phyloP scores from a whole-genome alignment of 805 yeast genomes.

The Saturnispora ahearnii region DNA sequence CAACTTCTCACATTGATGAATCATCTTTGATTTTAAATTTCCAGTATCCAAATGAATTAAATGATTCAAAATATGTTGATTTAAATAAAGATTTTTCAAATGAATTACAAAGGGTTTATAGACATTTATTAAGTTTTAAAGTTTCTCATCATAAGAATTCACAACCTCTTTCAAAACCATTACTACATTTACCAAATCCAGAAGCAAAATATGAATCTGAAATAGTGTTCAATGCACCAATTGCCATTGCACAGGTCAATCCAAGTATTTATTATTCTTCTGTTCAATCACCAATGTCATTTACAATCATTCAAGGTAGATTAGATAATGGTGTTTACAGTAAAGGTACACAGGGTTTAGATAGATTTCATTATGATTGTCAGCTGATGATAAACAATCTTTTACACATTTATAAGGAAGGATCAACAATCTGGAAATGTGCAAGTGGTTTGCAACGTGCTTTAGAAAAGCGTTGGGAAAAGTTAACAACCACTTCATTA shows the following conservation, averaged over 20 bases:
- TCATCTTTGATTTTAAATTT: not conserved
- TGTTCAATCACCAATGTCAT: constrained; percentile 66
- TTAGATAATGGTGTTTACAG: constrained; percentile 44
- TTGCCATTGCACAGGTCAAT: constrained; percentile 38
- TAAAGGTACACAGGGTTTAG: constrained; percentile 40
- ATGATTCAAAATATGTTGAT: constrained; percentile 3
- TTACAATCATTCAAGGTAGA: constrained; percentile 46
- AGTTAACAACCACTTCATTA: constrained; percentile 23
- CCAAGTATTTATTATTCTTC: constrained; percentile 66
- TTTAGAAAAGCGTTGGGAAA: constrained; percentile 36
- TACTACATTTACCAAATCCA: constrained; percentile 64
- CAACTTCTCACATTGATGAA: not conserved
- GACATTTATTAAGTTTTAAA: constrained; percentile 12
- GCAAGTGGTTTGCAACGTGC: constrained; percentile 50
- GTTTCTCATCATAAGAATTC: constrained; percentile 17
- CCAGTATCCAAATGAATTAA: not conserved
- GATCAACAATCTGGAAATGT: constrained; percentile 62
- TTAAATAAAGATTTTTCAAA: constrained; percentile 11
- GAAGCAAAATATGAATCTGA: not conserved
- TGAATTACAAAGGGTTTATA: constrained; percentile 11
- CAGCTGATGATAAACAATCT: constrained; percentile 71
- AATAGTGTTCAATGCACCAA: not conserved
- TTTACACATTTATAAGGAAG: constrained; percentile 63
- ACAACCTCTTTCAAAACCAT: constrained; percentile 34
- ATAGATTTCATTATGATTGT: constrained; percentile 50